Percentiles rank a stretch among this genome's conserved stretches.
Evolutionary conservation across 257 asterid genomes (phyloP).

Genomic region (Misopates orontium): DNA sequence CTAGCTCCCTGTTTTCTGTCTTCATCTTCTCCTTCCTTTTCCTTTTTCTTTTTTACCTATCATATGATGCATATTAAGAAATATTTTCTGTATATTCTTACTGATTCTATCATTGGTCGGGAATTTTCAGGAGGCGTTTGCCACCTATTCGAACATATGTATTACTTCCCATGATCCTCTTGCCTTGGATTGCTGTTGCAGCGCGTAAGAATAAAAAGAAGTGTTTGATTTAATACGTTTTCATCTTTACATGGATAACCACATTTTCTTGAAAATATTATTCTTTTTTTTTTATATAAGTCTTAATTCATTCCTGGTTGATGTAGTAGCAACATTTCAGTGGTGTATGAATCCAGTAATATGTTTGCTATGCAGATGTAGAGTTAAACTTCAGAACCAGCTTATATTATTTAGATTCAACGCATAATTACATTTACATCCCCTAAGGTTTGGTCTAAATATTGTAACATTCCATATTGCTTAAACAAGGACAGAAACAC

Average conservation of each 20-base stretch:
- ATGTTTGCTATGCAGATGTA: neutral
- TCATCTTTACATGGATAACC: conserved; percentile 1
- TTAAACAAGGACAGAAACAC: no score
- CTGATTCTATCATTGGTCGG: conserved; percentile 27
- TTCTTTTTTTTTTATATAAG: neutral
- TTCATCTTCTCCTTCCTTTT: neutral
- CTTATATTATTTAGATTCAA: neutral
- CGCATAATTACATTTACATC: no score
- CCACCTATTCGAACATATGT: conserved; percentile 68
- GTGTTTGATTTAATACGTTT: conserved; percentile 23
- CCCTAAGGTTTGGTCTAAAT: no score
- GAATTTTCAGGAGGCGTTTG: conserved; percentile 72
- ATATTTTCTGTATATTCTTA: conserved; percentile 14
- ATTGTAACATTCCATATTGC: no score
- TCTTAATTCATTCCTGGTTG: neutral
- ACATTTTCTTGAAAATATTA: neutral
- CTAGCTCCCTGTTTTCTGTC: conserved; percentile 13
- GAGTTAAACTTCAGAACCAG: neutral
- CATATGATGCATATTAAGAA: conserved; percentile 1
- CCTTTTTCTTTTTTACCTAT: conserved; percentile 2
- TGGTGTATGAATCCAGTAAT: conserved; percentile 2
- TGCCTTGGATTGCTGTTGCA: conserved; percentile 76
- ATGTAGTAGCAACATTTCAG: conserved; percentile 2
- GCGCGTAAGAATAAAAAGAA: conserved; percentile 45
- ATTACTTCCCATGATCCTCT: conserved; percentile 58